Evolutionary conservation across 495 filamentous ascomycete genomes (phyloP), one percentile per base, ranked within the genome.

Genomic region (Daldinia caldariorum): DNA sequence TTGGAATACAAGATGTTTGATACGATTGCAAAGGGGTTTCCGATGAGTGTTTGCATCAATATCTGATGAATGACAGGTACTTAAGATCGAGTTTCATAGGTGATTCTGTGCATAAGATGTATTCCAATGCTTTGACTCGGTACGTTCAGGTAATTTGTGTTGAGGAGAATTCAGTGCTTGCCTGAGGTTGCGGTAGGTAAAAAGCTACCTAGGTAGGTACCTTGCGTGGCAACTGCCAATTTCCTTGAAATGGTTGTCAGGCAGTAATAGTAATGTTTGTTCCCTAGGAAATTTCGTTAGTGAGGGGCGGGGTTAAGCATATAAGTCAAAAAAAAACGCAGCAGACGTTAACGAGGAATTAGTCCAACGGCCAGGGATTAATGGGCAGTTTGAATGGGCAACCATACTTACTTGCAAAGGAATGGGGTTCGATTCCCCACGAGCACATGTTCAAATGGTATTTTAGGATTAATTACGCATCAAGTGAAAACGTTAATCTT

Each of bases 341-440:
- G 31, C 14, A 13, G 26, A 12, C 6, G 29, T 13, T n/a, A 61
- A 12, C 9, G 45, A 51, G 54, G 49, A 2, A 31, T 67, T 67
- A 38, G 38, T 37, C 16, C 6, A 55, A 18, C 43, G 63, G 57
- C 60, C 38, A 54, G 29, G 22, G 29, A 47, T 4, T 31, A 38
- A 60, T 31, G 2, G 54, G 50, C 55, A 43, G 6, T 41, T 60
- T 55, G 35, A 55, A 26, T 57, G 49, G 4, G 34, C 49, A 20
- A 60, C 63, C 16, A 51, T 55, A 49, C 43, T 37, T 54, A 16
- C 16, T 53, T n/a, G 38, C 41, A 54, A 66, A 18, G 7, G 12
- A 1, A 1, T 26, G 20, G 63, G 63, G 56, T 67, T 67, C 57
- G 63, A 67, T 12, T 60, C 63, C 63, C 49, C 20, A 4, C 47